Base-by-base conservation (phyloP, 2,329 filamentous ascomycete genomes). In the Acarospora socialis region DNA sequence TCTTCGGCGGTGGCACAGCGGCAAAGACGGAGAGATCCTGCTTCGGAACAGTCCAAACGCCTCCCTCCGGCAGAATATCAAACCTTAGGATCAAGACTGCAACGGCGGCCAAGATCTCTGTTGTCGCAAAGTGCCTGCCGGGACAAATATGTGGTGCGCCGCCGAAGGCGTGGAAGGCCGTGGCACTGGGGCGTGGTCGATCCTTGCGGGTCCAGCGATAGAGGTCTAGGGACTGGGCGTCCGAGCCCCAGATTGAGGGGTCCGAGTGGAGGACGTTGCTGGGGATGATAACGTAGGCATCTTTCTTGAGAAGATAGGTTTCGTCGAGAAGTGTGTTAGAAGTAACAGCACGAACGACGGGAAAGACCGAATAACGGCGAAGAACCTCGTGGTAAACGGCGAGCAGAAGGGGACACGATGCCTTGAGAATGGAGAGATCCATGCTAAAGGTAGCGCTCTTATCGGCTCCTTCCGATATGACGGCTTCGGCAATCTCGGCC, bases 351-450 rank as follows among this genome's bases (percentile, higher is more conserved):
- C 55, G 51, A 28, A 46, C 39, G 28, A 55, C 56, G 27, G 52
- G 52, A 2, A 53, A 53, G 13, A 53, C 53, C 20, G 48, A 52
- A 25, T 52, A 46, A 28, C 47, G 46, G 5, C 59, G 53, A 9
- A 61, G 46, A 2, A 52, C 50, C 36, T 62, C 59, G 25, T 61
- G 51, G 25, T 56, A 50, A 2, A 51, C 46, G 4, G 57, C 57
- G 2, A 55, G 34, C 3, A 63, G 35, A 1, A 56, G 49, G 2
- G 54, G 53, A 34, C 56, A 61, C 3, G 25, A 42, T 2, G 45
- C 39, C 25, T 54, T 54, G 8, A 59, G 37, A 4, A 21, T 38
- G 8, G 44, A 48, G 3, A 59, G 45, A 30, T 55, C 44, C 10
- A 58, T 33, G 3, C 9, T 35, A 35, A 39, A 25, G n/a, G n/a